Base-by-base conservation (phyloP, 352 stramenopile species). In the Pythium volutum region DNA sequence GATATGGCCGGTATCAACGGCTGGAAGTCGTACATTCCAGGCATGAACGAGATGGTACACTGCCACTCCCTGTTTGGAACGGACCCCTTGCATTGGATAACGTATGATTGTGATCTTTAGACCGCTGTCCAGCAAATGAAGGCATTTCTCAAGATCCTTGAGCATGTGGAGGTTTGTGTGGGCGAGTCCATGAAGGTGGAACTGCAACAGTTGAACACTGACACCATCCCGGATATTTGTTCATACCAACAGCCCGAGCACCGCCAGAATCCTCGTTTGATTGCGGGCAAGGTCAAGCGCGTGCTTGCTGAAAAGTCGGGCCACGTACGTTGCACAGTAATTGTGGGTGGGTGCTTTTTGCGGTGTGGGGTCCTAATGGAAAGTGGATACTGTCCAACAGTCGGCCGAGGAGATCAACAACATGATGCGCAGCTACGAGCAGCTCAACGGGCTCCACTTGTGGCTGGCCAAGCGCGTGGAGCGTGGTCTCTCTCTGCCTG, bases 81-180 rank as follows among this genome's bases (percentile, higher is more conserved):
- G 14, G 31, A 1, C 8, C 8, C 7, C 7, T 11, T 11, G 31
- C 7, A 36, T 8, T 11, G 38, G 16, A n/a, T 46, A 27, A 25
- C 54, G 8, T 5, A 43, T 43, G 36, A 16, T 29, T 25, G 31
- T 36, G 18, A 12, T 34, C 1, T 27, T n/a, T 38, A 95, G 85
- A 89, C 76, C 64, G 82, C 81, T 20, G 85, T 95, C 42, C 83
- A 95, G 67, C 86, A 95, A 60, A 76, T 95, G 61, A 95, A 95
- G 71, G 57, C 67, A 36, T 91, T 90, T 63, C 79, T 95, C 75
- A 59, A 64, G 48, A 95, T 93, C 47, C 54, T 95, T 42, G 84
- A 95, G 58, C 71, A 74, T 25, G 86, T 87, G 43, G 84, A 95
- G 61, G 83, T 89, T 60, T 33, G 48, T 48, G 8, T 36, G 22